phyloP scores from a whole-genome alignment of 192 early-diverging fungal genomes.

The Coemansia aciculifera region DNA sequence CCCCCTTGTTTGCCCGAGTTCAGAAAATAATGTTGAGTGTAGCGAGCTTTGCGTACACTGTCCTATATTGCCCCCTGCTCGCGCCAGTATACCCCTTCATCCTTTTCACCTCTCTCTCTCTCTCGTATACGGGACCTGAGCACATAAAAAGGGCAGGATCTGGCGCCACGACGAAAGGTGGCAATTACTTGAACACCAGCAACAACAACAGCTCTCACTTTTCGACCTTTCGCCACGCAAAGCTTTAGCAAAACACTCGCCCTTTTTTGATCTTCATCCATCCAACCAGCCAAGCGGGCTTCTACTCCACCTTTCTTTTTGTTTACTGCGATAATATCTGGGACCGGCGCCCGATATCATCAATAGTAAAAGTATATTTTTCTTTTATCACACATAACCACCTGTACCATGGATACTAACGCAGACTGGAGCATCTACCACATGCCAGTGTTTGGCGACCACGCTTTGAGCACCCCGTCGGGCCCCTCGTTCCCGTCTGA shows the following conservation, averaged over 20 bases:
- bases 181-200: neutral
- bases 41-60: no score
- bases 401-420: neutral
- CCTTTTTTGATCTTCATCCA: neutral
- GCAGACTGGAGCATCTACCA: neutral
- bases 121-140: neutral
- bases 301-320: neutral
- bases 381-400: neutral
- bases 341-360: no score
- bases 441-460: constrained; percentile 17
- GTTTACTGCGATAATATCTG: no score
- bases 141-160: neutral
- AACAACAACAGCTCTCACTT: neutral
- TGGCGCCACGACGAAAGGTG: neutral
- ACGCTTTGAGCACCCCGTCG: neutral
- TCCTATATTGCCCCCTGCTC: neutral
- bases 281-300: neutral
- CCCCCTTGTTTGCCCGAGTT: no score
- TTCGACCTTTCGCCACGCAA: neutral
- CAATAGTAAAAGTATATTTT: neutral
- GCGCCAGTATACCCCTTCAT: neutral
- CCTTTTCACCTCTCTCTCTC: neutral
- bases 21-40: no score
- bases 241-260: neutral
- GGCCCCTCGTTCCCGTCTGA: constrained; percentile 22